A percentile compares a stretch with the other conserved stretches of the same genome.
These are phyloP conservation scores for Gnaphalium uliginosum DNA, from an alignment of 129 eudicot species.

Conservation along the genomic window DNA sequence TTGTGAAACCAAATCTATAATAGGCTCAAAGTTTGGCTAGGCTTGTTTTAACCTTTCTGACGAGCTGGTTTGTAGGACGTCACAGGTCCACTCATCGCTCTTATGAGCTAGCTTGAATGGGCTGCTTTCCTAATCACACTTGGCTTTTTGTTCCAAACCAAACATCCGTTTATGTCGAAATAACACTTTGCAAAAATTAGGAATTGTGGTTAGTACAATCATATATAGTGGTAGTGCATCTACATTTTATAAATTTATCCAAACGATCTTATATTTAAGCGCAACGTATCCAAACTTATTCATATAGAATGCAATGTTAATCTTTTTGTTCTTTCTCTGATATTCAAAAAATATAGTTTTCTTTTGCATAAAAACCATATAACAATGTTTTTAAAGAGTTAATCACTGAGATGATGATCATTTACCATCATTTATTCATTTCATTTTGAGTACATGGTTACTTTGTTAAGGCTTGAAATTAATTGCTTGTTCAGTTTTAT, in stretches of 20 bases:
- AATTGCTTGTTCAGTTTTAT: neutral
- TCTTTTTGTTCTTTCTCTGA: neutral
- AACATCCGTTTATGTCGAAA: no score
- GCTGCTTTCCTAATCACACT: neutral
- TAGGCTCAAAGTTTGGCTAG: neutral
- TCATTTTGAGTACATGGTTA: conserved; percentile 1
- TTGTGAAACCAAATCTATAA: neutral
- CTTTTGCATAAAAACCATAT: neutral
- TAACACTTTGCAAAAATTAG: no score
- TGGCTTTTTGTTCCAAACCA: neutral
- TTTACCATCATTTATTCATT: neutral
- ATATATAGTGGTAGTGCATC: no score
- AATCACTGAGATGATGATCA: neutral
- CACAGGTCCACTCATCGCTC: neutral
- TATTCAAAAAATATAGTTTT: neutral
- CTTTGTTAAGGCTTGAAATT: neutral
- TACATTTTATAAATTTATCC: no score
- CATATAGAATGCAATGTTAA: neutral
- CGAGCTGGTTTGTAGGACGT: neutral
- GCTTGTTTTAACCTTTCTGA: neutral
- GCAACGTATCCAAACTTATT: neutral
- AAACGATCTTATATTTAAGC: no score
- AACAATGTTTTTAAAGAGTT: neutral
- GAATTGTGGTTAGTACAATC: no score
- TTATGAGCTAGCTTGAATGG: neutral